Evolutionary conservation across 345 rosid genomes (phyloP).

Genomic region (Turnera subulata): DNA sequence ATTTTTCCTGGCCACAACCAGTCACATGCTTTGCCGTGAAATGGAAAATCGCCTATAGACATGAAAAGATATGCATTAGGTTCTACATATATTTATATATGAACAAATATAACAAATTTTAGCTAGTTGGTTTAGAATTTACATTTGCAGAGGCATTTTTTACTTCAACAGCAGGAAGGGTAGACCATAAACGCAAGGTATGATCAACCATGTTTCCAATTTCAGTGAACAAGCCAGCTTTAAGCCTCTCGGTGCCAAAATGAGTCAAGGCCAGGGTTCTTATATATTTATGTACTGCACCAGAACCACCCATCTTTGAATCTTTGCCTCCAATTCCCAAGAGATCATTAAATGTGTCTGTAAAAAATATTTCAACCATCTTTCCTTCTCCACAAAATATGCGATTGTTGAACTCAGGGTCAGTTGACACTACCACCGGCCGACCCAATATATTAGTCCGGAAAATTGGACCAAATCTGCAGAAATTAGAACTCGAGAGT

Average conservation of each 20-base stretch:
- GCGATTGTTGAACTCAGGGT: constrained; percentile 16
- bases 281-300: constrained; percentile 8
- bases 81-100: no score
- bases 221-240: constrained; percentile 12
- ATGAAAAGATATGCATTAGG: no score
- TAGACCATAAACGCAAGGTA: constrained; percentile 13
- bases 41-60: constrained; percentile 28
- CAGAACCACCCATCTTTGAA: neutral
- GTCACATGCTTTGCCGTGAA: constrained; percentile 13
- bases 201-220: constrained; percentile 14
- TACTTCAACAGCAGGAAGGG: neutral
- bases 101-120: no score
- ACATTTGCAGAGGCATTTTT: neutral
- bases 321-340: constrained; percentile 10
- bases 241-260: constrained; percentile 19
- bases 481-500: no score
- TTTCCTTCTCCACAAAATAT: constrained; percentile 14
- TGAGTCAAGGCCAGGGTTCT: neutral
- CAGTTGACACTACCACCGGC: constrained; percentile 15
- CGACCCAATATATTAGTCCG: constrained; percentile 16
- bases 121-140: no score
- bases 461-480: constrained; percentile 21
- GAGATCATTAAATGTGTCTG: constrained; percentile 19
- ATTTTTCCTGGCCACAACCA: constrained; percentile 23
- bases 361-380: constrained; percentile 14